Conservation (phyloP, 495 filamentous ascomycete genomes). For the Aspergillus sclerotiicarbonarius region DNA sequence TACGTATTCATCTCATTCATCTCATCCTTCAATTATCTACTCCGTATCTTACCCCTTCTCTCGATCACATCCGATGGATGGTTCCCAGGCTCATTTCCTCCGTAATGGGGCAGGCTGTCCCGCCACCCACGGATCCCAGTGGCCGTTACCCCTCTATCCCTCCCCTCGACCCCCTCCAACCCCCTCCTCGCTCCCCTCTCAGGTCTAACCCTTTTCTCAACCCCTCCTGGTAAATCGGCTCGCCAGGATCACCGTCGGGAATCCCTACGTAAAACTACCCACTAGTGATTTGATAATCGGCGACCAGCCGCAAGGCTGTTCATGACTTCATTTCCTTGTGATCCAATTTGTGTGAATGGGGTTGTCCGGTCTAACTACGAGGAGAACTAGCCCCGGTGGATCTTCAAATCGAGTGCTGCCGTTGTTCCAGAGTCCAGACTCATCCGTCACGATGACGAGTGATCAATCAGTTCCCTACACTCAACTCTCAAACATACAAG, state of each 20-base stretch:
- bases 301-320: not conserved
- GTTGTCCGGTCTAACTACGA: not conserved
- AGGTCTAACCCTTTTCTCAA: conserved; percentile 6
- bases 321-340: not conserved
- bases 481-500: not conserved
- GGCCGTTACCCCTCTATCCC: conserved; percentile 18
- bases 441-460: conserved; percentile 12
- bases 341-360: not conserved
- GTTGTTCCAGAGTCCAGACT: conserved; percentile 19
- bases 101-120: conserved; percentile 5
- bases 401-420: conserved; percentile 13
- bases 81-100: no score
- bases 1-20: no score
- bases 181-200: conserved; percentile 1
- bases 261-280: conserved; percentile 8
- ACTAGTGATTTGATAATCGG: conserved; percentile 1
- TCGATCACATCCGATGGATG: no score
- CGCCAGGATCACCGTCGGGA: not conserved
- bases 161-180: not conserved
- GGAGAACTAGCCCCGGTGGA: conserved; percentile 6
- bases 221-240: conserved; percentile 18
- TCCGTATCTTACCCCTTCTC: no score
- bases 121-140: conserved; percentile 13
- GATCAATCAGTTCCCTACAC: conserved; percentile 5
- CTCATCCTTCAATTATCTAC: no score